Percentiles rank a stretch among this genome's conserved stretches.
Conservation (phyloP, 257 asterid genomes). For the Mitragyna speciosa region DNA sequence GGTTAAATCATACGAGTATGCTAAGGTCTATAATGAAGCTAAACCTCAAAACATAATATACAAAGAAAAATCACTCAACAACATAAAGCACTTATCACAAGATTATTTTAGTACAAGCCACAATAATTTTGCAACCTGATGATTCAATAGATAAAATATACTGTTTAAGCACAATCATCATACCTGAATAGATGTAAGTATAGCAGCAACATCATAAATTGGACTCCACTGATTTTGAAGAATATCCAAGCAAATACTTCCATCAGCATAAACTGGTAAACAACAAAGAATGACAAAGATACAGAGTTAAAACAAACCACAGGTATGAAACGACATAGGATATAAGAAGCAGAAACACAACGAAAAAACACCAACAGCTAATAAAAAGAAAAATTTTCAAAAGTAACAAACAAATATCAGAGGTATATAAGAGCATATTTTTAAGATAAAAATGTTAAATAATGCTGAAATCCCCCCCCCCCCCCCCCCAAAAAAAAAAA, state of each 20-base stretch:
- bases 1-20: neutral
- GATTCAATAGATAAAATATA: neutral
- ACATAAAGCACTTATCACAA: neutral
- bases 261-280: conserved; percentile 84
- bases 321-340: neutral
- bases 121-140: neutral
- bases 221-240: conserved; percentile 98
- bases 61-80: neutral
- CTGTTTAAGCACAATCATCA: neutral
- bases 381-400: neutral
- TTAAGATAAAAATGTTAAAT: no score
- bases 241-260: conserved; percentile 91
- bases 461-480: neutral
- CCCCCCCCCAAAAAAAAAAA: neutral
- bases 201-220: conserved; percentile 89
- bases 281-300: conserved; percentile 5
- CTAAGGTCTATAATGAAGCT: neutral
- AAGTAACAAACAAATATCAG: neutral
- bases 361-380: neutral
- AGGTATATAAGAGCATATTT: neutral
- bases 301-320: neutral
- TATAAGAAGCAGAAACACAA: neutral
- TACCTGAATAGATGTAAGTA: conserved; percentile 95
- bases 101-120: neutral
- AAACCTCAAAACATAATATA: neutral